These are phyloP conservation scores for Pyrenophora teres DNA, from an alignment of 2,329 filamentous ascomycete species.

Conservation along the genomic window DNA sequence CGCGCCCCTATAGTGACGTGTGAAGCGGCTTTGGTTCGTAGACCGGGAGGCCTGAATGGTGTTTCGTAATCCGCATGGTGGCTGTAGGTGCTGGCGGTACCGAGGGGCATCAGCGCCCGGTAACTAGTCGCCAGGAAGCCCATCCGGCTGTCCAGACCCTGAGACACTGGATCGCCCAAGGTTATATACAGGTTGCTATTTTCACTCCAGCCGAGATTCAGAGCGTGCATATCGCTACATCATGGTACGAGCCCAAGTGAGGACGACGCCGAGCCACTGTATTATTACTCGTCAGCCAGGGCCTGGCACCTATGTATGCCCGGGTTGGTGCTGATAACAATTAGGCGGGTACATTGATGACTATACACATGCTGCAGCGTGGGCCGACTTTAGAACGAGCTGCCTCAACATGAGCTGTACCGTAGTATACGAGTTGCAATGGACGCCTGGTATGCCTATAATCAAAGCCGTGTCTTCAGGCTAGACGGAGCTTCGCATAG, in stretches of 20 bases:
- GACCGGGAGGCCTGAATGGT: not conserved
- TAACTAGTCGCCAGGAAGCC: not conserved
- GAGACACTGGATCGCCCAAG: not conserved
- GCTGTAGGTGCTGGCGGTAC: not conserved
- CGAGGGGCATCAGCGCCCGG: not conserved
- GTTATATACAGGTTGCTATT: slow-evolving; percentile 1
- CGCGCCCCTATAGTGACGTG: too few relatives aligned
- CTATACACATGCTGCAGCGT: too few relatives aligned
- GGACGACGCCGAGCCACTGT: too few relatives aligned
- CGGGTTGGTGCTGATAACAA: too few relatives aligned
- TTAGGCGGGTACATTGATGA: too few relatives aligned
- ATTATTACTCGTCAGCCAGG: too few relatives aligned
- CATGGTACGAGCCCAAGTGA: not conserved
- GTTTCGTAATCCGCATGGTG: not conserved
- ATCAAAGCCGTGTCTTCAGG: not conserved
- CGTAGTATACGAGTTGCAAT: too few relatives aligned
- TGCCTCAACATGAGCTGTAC: not conserved
- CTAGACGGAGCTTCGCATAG: slow-evolving; percentile 5
- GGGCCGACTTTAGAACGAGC: not conserved
- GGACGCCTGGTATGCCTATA: not conserved
- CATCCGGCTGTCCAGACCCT: not conserved
- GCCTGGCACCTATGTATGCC: too few relatives aligned
- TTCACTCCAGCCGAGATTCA: not conserved
- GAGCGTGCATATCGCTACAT: not conserved
- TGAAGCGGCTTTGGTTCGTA: not conserved